Evolutionary conservation across 345 rosid species (phyloP), one percentile per base, ranked within the genome.

Genomic region (Eucalyptus curtisii): DNA sequence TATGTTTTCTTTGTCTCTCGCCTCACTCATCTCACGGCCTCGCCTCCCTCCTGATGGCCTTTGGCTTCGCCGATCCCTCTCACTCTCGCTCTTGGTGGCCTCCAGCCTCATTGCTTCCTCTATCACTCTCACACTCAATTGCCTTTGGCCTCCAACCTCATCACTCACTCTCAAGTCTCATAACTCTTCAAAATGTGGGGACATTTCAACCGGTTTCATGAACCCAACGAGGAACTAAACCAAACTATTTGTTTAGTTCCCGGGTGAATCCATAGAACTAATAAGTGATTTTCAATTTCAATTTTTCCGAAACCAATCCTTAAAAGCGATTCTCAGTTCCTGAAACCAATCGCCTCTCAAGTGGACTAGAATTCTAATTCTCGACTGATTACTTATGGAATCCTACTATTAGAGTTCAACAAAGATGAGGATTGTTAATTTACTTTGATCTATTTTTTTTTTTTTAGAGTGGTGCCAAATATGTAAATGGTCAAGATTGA

Each of bases 21-120:
- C 61, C 59, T 55, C 25, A 8, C 59, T 55, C 59, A 55, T 55
- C 59, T 55, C 59, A 4, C 1, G 2, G 3, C 59, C 59, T 55
- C 27, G 0, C 5, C 61, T 55, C 13, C 61, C 13, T 55, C 30
- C 6, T 1, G 0, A 20, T 55, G 61, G 61, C 61, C 27, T 55
- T 55, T 0, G 0, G 30, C 30, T 1, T 55, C 6, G 0, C 9
- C 0, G 5, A 52, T 52, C 55, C 55, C 61, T 55, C 30, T 55
- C 61, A 24, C 30, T 55, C 11, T 55, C 1, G 1, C 13, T 55
- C 61, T 9, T 24, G 1, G 1, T 55, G 61, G 3, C 13, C 27
- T 55, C 12, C 0, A 9, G 12, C 12, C 59, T 55, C 13, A 24
- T 55, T 0, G 3, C 61, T 55, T 10, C 61, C 61, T 24, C 6